Conservation (phyloP, 805 yeast genomes). For the Cyberlindnera saturnus region DNA sequence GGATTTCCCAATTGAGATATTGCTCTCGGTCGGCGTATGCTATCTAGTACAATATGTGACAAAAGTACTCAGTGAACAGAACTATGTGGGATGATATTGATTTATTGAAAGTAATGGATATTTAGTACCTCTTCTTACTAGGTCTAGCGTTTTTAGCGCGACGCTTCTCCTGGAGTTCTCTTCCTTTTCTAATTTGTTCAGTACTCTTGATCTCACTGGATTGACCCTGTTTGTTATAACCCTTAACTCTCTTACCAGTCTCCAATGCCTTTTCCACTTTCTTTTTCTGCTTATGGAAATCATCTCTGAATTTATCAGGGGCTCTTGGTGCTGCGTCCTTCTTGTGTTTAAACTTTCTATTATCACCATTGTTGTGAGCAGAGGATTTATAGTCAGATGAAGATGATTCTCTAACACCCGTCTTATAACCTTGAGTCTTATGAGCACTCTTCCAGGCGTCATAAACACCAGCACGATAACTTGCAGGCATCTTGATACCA, state of each 20-base stretch:
- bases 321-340: slow-evolving; percentile 73
- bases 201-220: slow-evolving; percentile 55
- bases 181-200: slow-evolving; percentile 72
- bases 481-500: slow-evolving; percentile 89
- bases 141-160: slow-evolving; percentile 87
- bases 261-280: slow-evolving; percentile 77
- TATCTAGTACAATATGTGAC: no score
- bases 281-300: slow-evolving; percentile 74
- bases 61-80: no score
- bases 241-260: slow-evolving; percentile 67
- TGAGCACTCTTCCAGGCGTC: slow-evolving; percentile 86
- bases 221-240: slow-evolving; percentile 33
- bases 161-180: slow-evolving; percentile 64
- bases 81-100: neutral
- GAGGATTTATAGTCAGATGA: slow-evolving; percentile 22
- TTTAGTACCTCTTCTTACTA: slow-evolving; percentile 23
- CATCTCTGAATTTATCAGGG: slow-evolving; percentile 90
- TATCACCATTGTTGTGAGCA: slow-evolving; percentile 22
- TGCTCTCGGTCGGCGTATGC: no score
- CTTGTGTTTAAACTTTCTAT: slow-evolving; percentile 65
- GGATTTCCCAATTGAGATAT: no score
- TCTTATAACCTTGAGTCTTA: slow-evolving; percentile 44
- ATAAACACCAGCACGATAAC: slow-evolving; percentile 83
- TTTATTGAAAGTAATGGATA: neutral
- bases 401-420: slow-evolving; percentile 47